These are phyloP conservation scores for Reticulascus tulasneorum DNA, from an alignment of 2,329 filamentous ascomycete genomes.

Conservation along the genomic window DNA sequence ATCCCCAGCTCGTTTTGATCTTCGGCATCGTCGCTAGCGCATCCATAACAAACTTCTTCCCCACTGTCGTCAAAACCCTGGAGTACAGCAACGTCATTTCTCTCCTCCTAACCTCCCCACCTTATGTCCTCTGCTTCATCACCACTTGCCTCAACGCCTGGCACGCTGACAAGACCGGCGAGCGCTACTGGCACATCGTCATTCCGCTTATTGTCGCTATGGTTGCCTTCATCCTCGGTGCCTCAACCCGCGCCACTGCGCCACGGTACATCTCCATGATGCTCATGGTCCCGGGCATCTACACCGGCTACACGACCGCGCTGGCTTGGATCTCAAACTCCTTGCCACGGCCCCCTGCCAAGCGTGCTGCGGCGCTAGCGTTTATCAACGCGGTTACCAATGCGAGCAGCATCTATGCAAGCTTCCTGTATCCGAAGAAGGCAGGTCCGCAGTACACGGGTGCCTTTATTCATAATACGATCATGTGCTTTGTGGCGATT, in stretches of 20 bases:
- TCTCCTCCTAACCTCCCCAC: constrained; percentile 61
- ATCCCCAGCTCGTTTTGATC: constrained; percentile 44
- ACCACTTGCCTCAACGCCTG: constrained; percentile 62
- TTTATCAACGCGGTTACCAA: constrained; percentile 65
- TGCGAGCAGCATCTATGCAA: constrained; percentile 55
- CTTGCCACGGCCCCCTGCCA: constrained; percentile 70
- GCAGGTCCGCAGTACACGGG: constrained; percentile 41
- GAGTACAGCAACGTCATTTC: constrained; percentile 58
- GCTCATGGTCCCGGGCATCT: constrained; percentile 34
- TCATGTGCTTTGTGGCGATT: constrained; percentile 61
- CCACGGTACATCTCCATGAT: constrained; percentile 53
- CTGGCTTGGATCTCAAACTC: constrained; percentile 72
- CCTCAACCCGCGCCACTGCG: constrained; percentile 54
- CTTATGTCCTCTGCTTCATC: constrained; percentile 60
- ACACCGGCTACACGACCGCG: constrained; percentile 53
- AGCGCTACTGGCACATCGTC: constrained; percentile 66
- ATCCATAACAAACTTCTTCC: constrained; percentile 66
- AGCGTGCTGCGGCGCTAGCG: constrained; percentile 65
- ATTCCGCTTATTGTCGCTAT: constrained; percentile 60
- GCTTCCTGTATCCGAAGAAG: constrained; percentile 60
- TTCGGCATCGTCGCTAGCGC: constrained; percentile 54
- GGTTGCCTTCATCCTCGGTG: constrained; percentile 63
- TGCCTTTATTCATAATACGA: constrained; percentile 67
- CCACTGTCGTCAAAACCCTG: constrained; percentile 65
- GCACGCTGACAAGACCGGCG: constrained; percentile 68